Base-by-base conservation (phyloP, 2,329 filamentous ascomycete species). In the Neospermospora avenae region DNA sequence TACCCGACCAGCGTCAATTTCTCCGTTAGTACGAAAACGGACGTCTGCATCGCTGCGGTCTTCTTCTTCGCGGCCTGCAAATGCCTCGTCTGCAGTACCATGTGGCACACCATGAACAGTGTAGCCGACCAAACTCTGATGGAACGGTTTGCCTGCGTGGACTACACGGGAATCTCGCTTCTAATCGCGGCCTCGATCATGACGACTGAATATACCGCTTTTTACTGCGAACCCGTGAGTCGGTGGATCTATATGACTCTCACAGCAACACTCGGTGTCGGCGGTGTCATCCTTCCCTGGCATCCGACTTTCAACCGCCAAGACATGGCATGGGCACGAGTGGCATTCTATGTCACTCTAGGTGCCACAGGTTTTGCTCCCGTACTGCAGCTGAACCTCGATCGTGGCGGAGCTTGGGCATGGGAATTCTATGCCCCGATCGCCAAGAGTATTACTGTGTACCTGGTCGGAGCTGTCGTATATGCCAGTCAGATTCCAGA, bases 31-130 rank as follows among this genome's bases (percentile, higher is more conserved):
- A 91, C 90, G 60, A 96, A 91, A 57, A 85, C 89, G 52, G 95
- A 99, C 73, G 85, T 98, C 61, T 84, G 95, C 71, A 92, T 99
- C 64, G 93, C 93, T 0, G 92, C 90, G 22, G 83, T 96, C 66
- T 99, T 99, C 81, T 97, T 99, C 79, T 90, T 96, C 71, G 95
- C 93, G 51, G 95, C 95, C 48, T 92, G 88, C 80, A 92, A 98
- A 75, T 98, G 93, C 71, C 84, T 99, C 58, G 86, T 93, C 72
- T 99, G 95, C 85, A 96, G 90, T 63, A 93, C 89, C 65, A 86
- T 98, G 72, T 99, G 95, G 95, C 95, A 99, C 78, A 97, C 95
- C 25, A 98, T 99, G 92, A 96, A 93, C 78, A 91, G 91, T 69
- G 96, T 98, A 57, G 92, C 93, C 18, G 90, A 96, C 67, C 87